Base-by-base conservation (phyloP, 108 stramenopile species). In the Fistulifera pelliculosa region DNA sequence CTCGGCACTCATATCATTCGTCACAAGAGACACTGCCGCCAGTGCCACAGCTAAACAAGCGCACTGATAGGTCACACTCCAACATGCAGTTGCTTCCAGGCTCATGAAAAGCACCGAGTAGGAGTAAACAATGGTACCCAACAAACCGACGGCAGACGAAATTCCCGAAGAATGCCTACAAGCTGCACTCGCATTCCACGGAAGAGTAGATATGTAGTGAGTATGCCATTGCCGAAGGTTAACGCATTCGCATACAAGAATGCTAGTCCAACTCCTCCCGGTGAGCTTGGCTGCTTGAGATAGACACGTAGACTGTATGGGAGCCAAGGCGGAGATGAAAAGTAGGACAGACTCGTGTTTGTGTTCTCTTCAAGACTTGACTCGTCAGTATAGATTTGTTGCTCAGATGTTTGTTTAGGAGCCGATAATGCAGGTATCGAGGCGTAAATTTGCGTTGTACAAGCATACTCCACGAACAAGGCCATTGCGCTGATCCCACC, bases 201-300 rank as follows among this genome's bases (percentile, higher is more conserved):
- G 68, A 56, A 79, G 31, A 78, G 58, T 0, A 85, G 54, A 52
- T 79, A 81, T 0, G 75, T 75, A 6, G 79, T 80, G 79, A 85
- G 81, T 40, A 81, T 69, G 15, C 57, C 71, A 7, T 27, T 27
- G 14, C 75, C 75, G 66, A 80, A 80, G 23, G 72, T 69, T 17
- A 85, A 49, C n/a, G 15, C 31, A 11, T 45, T 45, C 19, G 19
- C 16, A 45, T 45, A 45, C 39, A 68, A 47, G 19, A 62, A 17
- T 16, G 61, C 61, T 15, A 68, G 52, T 14, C 53, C 53, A 1
- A 68, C 1, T 14, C 67, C 67, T 22, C 41, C 51, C 23, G 16
- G 19, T 15, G 64, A 21, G 25, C 28, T 31, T 27, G 51, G 23
- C 18, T 57, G 64, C 12, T 57, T 6, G n/a, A 65, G 13, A 39